These are phyloP conservation scores for Arachnomyces sp. DNA, from an alignment of 2,329 filamentous ascomycete genomes.

Conservation along the genomic window DNA sequence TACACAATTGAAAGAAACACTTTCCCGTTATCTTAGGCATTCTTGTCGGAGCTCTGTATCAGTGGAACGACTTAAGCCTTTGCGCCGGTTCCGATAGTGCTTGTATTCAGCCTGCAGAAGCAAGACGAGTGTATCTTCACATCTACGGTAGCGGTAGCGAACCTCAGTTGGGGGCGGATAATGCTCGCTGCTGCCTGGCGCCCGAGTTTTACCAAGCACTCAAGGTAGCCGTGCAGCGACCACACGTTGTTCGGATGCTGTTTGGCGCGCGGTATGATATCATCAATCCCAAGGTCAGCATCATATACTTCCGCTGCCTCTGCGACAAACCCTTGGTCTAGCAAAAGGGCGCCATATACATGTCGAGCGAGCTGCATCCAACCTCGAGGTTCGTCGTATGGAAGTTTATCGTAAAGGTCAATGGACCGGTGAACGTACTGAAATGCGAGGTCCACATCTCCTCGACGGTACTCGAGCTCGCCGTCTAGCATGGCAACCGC, in stretches of 20 bases:
- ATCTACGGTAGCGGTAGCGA: no score
- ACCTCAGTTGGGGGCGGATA: no score
- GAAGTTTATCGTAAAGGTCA: slow-evolving; percentile 52
- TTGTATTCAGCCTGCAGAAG: no score
- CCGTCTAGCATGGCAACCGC: slow-evolving; percentile 60
- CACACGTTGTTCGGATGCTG: slow-evolving; percentile 64
- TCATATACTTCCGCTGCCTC: slow-evolving; percentile 51
- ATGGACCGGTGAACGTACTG: slow-evolving; percentile 50
- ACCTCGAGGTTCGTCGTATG: slow-evolving; percentile 67
- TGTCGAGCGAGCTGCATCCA: slow-evolving; percentile 71
- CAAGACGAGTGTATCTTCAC: no score
- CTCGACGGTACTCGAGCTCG: slow-evolving; percentile 61
- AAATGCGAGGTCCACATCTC: slow-evolving; percentile 53
- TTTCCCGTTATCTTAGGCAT: no score
- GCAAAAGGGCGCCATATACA: slow-evolving; percentile 59
- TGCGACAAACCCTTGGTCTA: slow-evolving; percentile 55
- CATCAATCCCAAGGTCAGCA: slow-evolving; percentile 53
- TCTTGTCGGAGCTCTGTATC: no score
- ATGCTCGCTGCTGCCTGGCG: no score
- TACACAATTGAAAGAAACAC: no score
- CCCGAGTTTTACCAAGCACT: slow-evolving; percentile 52
- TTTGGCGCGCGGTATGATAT: slow-evolving; percentile 51
- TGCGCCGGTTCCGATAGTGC: no score
- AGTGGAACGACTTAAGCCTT: no score
- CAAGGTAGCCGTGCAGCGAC: slow-evolving; percentile 62